These are phyloP conservation scores for Trichomonascaceae sp. DNA, from an alignment of 1,139 yeast species.

Conservation along the genomic window DNA sequence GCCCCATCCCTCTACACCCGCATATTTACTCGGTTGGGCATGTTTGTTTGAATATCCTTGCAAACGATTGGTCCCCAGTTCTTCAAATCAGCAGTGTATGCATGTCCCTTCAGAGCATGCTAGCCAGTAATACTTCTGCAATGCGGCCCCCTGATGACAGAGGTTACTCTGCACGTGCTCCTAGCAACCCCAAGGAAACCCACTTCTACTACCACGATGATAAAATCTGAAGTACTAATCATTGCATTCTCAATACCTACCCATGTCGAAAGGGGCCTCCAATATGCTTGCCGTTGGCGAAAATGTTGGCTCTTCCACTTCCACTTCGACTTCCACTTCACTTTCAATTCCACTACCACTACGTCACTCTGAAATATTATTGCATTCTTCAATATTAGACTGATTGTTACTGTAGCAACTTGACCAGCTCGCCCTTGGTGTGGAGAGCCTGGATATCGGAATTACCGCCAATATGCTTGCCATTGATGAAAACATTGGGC, in stretches of 20 bases:
- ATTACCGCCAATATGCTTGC: constrained; percentile 91
- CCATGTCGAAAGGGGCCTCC: not conserved
- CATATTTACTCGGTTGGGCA: constrained; percentile 67
- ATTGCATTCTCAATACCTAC: too few species aligned
- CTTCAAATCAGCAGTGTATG: constrained; percentile 43
- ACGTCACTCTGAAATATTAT: too few species aligned
- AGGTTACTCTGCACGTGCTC: constrained; percentile 38
- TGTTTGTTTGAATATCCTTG: constrained; percentile 42
- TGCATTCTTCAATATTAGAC: too few species aligned
- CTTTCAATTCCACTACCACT: too few species aligned
- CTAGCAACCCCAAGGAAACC: constrained; percentile 41
- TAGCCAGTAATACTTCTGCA: constrained; percentile 34
- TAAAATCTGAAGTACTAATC: constrained; percentile 25
- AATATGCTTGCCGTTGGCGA: too few species aligned
- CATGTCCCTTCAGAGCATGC: constrained; percentile 53
- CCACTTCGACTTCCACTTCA: too few species aligned
- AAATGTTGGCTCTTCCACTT: too few species aligned
- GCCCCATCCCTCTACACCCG: constrained; percentile 49
- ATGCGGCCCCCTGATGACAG: constrained; percentile 42
- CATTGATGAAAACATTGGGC: constrained; percentile 81
- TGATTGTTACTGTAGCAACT: constrained; percentile 10
- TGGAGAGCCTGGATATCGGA: constrained; percentile 51
- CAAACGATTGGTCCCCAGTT: constrained; percentile 64
- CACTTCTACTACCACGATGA: constrained; percentile 36
- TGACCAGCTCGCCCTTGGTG: constrained; percentile 15